A percentile compares a stretch with the other conserved stretches of the same genome.
Conservation (phyloP, 352 stramenopile genomes). For the Phytopythium delawarense region DNA sequence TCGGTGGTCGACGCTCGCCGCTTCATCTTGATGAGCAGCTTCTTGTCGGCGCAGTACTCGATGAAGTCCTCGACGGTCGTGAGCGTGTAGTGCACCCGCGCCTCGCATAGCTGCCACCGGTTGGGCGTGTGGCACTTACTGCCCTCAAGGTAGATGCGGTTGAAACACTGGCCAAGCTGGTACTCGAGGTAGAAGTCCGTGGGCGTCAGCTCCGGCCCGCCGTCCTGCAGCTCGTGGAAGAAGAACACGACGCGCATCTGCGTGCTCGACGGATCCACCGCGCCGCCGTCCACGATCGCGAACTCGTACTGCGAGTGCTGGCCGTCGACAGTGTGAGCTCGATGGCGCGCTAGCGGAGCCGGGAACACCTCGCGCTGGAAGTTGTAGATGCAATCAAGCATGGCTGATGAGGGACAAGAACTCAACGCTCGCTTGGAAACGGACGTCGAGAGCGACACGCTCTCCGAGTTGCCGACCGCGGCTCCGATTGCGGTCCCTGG, state of each 20-base stretch:
- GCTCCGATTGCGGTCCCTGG: background rate
- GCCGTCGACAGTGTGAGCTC: conserved; percentile 7
- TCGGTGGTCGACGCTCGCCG: background rate
- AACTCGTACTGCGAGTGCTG: conserved; percentile 12
- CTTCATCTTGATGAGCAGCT: conserved; percentile 70
- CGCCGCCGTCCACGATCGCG: conserved; percentile 20
- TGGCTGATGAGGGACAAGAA: background rate
- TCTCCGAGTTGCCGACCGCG: background rate
- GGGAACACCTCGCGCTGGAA: conserved; percentile 23
- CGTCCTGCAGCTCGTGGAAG: conserved; percentile 83
- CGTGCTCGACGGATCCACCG: conserved; percentile 69
- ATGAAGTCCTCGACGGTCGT: conserved; percentile 63
- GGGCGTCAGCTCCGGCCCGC: conserved; percentile 36
- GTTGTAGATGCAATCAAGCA: conserved; percentile 3
- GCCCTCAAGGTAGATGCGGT: conserved; percentile 58
- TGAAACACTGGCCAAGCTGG: conserved; percentile 61
- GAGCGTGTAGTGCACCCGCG: conserved; percentile 62
- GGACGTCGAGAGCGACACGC: background rate
- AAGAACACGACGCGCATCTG: conserved; percentile 74
- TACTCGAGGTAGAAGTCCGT: conserved; percentile 80
- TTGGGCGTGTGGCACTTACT: conserved; percentile 79
- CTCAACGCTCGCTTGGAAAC: background rate
- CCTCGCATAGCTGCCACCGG: conserved; percentile 79
- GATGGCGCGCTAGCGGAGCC: conserved; percentile 10
- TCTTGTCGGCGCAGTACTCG: conserved; percentile 62